Percentiles rank a stretch among this genome's conserved stretches.
Conservation (phyloP, 1,139 yeast genomes). For the Arxiozyma slooffiae region DNA sequence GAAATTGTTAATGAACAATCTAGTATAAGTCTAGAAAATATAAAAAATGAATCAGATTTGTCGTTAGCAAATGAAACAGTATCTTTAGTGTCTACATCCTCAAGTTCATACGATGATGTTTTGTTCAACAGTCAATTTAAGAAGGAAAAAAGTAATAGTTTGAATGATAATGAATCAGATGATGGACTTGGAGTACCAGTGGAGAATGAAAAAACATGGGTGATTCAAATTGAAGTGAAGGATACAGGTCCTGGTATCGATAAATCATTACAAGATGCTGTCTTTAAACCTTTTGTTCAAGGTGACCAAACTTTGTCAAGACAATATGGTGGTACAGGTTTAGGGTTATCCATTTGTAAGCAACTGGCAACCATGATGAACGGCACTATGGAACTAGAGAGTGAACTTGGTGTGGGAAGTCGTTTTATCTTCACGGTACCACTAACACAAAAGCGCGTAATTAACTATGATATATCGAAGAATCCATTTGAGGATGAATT, state of each 20-base stretch:
- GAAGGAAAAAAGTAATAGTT: constrained; percentile 20
- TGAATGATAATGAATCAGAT: constrained; percentile 17
- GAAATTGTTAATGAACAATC: constrained; percentile 7
- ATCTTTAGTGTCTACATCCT: constrained; percentile 41
- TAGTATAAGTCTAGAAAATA: not conserved
- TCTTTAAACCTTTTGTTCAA: constrained; percentile 92
- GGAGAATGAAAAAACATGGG: constrained; percentile 23
- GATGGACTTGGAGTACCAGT: constrained; percentile 17
- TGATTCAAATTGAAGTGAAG: constrained; percentile 55
- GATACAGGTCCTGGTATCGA: constrained; percentile 95
- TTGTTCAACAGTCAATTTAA: constrained; percentile 45
- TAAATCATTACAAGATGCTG: constrained; percentile 64
- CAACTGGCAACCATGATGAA: constrained; percentile 86
- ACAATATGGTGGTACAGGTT: constrained; percentile 91
- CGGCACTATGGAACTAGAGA: constrained; percentile 64
- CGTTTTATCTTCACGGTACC: constrained; percentile 76
- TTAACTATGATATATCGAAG: constrained; percentile 31
- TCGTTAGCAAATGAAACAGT: constrained; percentile 15
- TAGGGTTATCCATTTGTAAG: constrained; percentile 85
- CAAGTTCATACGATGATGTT: constrained; percentile 47
- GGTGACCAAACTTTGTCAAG: constrained; percentile 91
- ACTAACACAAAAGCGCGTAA: constrained; percentile 57
- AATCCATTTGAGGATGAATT: constrained; percentile 39
- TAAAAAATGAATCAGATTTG: constrained; percentile 1
- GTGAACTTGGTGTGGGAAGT: constrained; percentile 68